Conservation (phyloP, 2,329 filamentous ascomycete species). For the Cercospora citrullina region DNA sequence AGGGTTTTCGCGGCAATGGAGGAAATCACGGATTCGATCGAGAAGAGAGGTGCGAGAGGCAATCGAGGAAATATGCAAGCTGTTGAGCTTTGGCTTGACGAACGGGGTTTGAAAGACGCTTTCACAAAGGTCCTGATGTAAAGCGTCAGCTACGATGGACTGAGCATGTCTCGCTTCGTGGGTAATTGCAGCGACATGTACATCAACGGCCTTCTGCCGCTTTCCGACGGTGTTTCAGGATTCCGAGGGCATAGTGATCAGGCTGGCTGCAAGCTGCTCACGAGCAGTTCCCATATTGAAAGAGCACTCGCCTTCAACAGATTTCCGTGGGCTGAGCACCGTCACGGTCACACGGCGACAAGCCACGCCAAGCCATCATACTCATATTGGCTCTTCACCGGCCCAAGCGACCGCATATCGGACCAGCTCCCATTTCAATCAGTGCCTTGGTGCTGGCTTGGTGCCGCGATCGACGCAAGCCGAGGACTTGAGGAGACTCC, state of each 20-base stretch:
- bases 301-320: background rate
- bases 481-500: background rate
- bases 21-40: conserved; percentile 56
- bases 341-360: background rate
- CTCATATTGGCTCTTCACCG: background rate
- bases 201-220: background rate
- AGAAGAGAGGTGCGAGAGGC: conserved; percentile 51
- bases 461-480: background rate
- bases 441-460: background rate
- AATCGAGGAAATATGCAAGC: conserved; percentile 58
- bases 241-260: background rate
- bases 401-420: background rate
- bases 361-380: background rate
- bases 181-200: background rate
- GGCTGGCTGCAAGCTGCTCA: background rate
- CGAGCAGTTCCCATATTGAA: background rate
- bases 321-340: background rate
- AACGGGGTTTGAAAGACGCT: conserved; percentile 48
- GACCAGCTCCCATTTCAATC: background rate
- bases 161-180: background rate
- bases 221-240: background rate
- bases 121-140: conserved; percentile 47
- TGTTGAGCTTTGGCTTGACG: conserved; percentile 52
- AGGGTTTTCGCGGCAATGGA: conserved; percentile 57
- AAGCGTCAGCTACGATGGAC: background rate